Evolutionary conservation across 768 basidiomycete species (phyloP).

Genomic region (Russula vinacea): DNA sequence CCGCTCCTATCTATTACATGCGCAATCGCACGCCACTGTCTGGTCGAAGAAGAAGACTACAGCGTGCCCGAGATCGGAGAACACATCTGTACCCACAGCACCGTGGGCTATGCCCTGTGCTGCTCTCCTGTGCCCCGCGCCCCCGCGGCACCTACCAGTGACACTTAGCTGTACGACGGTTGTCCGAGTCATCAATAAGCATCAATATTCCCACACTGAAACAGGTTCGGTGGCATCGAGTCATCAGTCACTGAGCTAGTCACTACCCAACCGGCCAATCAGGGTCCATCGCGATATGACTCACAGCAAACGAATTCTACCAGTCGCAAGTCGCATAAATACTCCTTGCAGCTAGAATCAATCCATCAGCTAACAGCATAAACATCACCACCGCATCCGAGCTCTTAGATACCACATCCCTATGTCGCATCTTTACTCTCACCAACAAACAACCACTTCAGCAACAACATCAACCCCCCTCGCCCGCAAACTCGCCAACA

Average conservation of each 20-base stretch:
- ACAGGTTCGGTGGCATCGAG: neutral
- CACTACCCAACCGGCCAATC: conserved; percentile 1
- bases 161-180: neutral
- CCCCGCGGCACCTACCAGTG: no score
- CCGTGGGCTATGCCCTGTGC: neutral
- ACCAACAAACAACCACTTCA: conserved; percentile 3
- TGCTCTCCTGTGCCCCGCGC: neutral
- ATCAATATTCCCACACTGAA: no score
- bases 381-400: neutral
- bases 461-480: neutral
- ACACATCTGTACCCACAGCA: no score
- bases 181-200: neutral
- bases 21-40: no score
- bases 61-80: no score
- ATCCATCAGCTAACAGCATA: neutral
- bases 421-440: conserved; percentile 13
- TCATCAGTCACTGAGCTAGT: conserved; percentile 1
- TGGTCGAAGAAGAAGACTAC: no score
- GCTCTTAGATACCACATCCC: conserved; percentile 2
- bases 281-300: conserved; percentile 11
- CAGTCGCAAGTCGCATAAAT: conserved; percentile 5
- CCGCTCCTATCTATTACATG: no score
- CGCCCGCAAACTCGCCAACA: conserved; percentile 18
- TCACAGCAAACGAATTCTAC: neutral
- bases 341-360: neutral